Base-by-base conservation (phyloP, 169 alveolate genomes). In the Hepatocystis sp. region DNA sequence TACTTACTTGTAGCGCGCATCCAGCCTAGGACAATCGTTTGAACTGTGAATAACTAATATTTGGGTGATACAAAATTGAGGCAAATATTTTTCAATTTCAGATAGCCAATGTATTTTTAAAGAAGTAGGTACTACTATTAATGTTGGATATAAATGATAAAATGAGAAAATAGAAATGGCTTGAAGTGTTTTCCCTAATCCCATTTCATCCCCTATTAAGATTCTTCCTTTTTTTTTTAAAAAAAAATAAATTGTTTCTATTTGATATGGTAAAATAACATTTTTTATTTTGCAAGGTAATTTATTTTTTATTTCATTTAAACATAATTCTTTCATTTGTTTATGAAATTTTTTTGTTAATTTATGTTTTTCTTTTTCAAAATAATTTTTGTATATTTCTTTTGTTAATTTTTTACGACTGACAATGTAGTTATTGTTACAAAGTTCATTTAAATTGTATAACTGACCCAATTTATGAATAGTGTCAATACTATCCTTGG, bases 131-230 rank as follows among this genome's bases (percentile, higher is more conserved):
- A 93, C 98, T 21, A 97, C 95, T 30, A 97, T 94, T 76, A 97
- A 89, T 60, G 91, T 91, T 0, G 99, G 99, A 19, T 97, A 97
- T 28, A 93, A 89, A 7, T 93, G 71, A 27, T 90, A 85, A 67
- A 95, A 97, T 86, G 67, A 68, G 46, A 91, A 93, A 68, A 95
- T 85, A 64, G 93, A 85, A 25, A 97, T 97, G 4, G 98, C 89
- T 60, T 97, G 98, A 21, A 97, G 94, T 0, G 99, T 97, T 86
- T 97, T 97, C 8, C 99, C 99, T 13, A 97, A 94, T 27, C 99
- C 99, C 99, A 97, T 97, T 86, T 97, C 98, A 88, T 97, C 99
- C 1, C 98, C 99, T 46, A 97, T 88, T 44, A 97, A 95, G 10
- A 97, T 97, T 51, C 97, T 96, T 36, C 85, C 85, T 15, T 55